These are phyloP conservation scores for Cokeromyces recurvatus DNA, from an alignment of 371 early-diverging fungal species.

Conservation along the genomic window DNA sequence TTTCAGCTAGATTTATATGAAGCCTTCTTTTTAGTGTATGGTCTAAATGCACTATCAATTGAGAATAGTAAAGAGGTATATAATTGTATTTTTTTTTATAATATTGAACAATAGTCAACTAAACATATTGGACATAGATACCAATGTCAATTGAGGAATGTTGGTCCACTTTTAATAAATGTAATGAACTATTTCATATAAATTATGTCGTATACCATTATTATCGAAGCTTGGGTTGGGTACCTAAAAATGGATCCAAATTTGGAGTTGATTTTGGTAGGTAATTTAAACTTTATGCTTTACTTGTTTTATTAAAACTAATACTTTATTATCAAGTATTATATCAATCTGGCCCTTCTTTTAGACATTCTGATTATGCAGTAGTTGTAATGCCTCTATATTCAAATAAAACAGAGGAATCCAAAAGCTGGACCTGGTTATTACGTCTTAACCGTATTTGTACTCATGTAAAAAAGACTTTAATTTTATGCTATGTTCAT, in stretches of 20 bases:
- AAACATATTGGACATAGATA: not conserved
- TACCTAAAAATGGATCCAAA: conserved; percentile 75
- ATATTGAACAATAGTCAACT: not conserved
- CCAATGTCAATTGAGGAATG: conserved; percentile 26
- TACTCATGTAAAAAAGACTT: conserved; percentile 59
- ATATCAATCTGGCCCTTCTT: conserved; percentile 23
- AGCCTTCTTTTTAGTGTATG: conserved; percentile 61
- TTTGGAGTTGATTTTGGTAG: conserved; percentile 79
- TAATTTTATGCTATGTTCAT: conserved; percentile 51
- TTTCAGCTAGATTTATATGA: conserved; percentile 62
- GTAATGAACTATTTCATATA: conserved; percentile 35
- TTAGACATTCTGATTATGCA: conserved; percentile 31
- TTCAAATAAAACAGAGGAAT: conserved; percentile 2
- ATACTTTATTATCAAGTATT: conserved; percentile 13
- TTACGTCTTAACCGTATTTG: conserved; percentile 56
- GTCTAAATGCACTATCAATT: conserved; percentile 48
- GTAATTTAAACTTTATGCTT: conserved; percentile 9
- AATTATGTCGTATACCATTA: conserved; percentile 79
- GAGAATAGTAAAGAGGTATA: conserved; percentile 26
- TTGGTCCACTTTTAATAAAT: conserved; percentile 30
- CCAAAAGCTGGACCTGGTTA: conserved; percentile 52
- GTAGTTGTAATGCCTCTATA: conserved; percentile 24
- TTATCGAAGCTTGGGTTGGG: conserved; percentile 80
- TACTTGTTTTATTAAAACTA: not conserved
- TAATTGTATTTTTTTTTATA: not conserved